These are phyloP conservation scores for Ophiostoma perfectum DNA, from an alignment of 2,329 filamentous ascomycete genomes.

Conservation along the genomic window DNA sequence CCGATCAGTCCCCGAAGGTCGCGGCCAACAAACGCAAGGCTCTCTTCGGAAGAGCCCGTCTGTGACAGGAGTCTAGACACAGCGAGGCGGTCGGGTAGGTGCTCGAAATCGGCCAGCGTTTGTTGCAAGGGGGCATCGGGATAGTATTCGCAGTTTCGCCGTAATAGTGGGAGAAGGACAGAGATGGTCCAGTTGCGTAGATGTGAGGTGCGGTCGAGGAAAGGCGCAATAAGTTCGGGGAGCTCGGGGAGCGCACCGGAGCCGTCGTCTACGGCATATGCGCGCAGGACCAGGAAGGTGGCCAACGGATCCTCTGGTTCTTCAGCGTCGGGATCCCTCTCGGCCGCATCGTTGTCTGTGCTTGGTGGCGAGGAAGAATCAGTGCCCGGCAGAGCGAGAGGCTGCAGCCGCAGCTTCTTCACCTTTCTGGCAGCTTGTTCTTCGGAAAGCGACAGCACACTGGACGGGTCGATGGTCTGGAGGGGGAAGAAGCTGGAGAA, in stretches of 20 bases:
- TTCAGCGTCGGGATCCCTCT: slow-evolving; percentile 30
- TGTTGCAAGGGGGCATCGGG: slow-evolving; percentile 43
- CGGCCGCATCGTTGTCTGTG: slow-evolving; percentile 36
- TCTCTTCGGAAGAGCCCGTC: slow-evolving; percentile 40
- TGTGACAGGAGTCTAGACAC: slow-evolving; percentile 57
- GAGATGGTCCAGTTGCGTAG: slow-evolving; percentile 66
- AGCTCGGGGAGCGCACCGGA: slow-evolving; percentile 67
- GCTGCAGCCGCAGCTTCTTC: slow-evolving; percentile 57
- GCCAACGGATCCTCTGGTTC: slow-evolving; percentile 36
- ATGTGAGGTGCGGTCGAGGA: slow-evolving; percentile 55
- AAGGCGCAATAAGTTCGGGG: slow-evolving; percentile 62
- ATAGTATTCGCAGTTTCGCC: slow-evolving; percentile 67
- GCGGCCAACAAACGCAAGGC: slow-evolving; percentile 45
- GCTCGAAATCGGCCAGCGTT: slow-evolving; percentile 59
- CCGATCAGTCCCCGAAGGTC: slow-evolving; percentile 64
- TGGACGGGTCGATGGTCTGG: slow-evolving; percentile 49
- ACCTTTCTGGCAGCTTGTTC: slow-evolving; percentile 59
- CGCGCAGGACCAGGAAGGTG: slow-evolving; percentile 62
- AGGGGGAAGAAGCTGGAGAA: slow-evolving; percentile 29
- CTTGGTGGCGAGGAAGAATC: slow-evolving; percentile 25
- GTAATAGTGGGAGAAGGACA: slow-evolving; percentile 61
- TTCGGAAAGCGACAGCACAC: slow-evolving; percentile 55
- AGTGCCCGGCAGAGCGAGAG: slow-evolving; percentile 44
- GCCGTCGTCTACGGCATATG: slow-evolving; percentile 63
- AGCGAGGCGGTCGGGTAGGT: slow-evolving; percentile 53